A percentile compares a stretch with the other conserved stretches of the same genome.
phyloP scores from a whole-genome alignment of 2,329 filamentous ascomycete species.

The Corniculantispora saksenae region DNA sequence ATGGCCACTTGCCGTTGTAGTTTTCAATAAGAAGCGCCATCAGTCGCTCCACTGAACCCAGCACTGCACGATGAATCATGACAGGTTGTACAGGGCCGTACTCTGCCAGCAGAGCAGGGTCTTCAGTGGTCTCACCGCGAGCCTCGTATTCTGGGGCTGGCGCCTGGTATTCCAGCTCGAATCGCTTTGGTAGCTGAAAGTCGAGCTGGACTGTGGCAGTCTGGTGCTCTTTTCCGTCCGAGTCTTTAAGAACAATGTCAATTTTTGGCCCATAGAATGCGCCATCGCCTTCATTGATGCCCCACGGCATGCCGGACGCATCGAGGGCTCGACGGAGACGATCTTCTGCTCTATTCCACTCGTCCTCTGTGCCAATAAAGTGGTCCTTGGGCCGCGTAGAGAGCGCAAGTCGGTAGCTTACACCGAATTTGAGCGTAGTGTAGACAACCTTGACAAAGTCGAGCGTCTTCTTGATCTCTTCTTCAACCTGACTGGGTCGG shows the following conservation, averaged over 20 bases:
- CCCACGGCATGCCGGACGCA: constrained; percentile 72
- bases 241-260: constrained; percentile 78
- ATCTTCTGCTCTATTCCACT: constrained; percentile 55
- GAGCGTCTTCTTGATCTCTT: constrained; percentile 72
- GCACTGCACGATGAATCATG: constrained; percentile 80
- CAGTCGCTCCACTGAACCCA: constrained; percentile 81
- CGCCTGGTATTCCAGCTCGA: constrained; percentile 73
- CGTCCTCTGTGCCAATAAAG: constrained; percentile 72
- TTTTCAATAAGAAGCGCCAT: constrained; percentile 85
- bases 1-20: constrained; percentile 78
- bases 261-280: constrained; percentile 94
- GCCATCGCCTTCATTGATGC: constrained; percentile 76
- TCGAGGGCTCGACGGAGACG: constrained; percentile 47
- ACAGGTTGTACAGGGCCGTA: constrained; percentile 68
- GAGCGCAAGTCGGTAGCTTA: constrained; percentile 70
- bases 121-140: constrained; percentile 50
- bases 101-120: constrained; percentile 48
- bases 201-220: constrained; percentile 88
- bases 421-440: constrained; percentile 65
- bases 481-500: constrained; percentile 70
- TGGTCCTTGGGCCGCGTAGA: constrained; percentile 77
- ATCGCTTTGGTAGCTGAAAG: constrained; percentile 84
- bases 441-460: constrained; percentile 76
- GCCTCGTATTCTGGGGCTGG: constrained; percentile 65
- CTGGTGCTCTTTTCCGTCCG: constrained; percentile 83